phyloP scores from a whole-genome alignment of 345 rosid genomes.

The Citrus glauca region DNA sequence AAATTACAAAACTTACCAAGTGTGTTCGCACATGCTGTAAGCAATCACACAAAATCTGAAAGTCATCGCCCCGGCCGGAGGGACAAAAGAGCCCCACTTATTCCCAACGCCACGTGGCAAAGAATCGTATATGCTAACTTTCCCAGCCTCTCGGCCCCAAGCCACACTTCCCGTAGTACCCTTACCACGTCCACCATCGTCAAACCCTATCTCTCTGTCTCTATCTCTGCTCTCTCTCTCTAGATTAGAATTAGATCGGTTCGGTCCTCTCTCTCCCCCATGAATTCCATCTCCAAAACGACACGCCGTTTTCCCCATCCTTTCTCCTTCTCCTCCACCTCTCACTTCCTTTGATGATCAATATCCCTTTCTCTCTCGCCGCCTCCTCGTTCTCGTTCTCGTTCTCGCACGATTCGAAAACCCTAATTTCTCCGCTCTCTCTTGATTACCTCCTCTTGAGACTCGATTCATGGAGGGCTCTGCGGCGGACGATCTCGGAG shows the following conservation, averaged over 20 bases:
- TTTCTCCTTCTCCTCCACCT: background rate
- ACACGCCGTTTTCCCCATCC: background rate
- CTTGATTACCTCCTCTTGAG: background rate
- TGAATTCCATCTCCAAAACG: conserved; percentile 12
- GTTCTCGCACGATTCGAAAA: background rate
- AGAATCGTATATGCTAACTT: background rate
- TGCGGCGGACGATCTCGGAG: conserved; percentile 64
- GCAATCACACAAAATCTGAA: too few relatives aligned
- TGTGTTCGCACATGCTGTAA: too few relatives aligned
- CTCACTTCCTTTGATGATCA: conserved; percentile 11
- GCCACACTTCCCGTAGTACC: background rate
- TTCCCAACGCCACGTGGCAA: background rate
- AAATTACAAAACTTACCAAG: too few relatives aligned
- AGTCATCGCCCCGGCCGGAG: too few relatives aligned
- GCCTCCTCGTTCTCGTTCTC: background rate
- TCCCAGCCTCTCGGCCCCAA: background rate
- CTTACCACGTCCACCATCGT: background rate
- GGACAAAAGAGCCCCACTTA: background rate
- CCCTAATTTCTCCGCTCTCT: conserved; percentile 7
- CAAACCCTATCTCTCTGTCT: conserved; percentile 22
- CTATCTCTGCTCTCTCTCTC: background rate
- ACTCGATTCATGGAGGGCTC: conserved; percentile 53
- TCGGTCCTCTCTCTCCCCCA: conserved; percentile 1
- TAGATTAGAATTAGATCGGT: background rate
- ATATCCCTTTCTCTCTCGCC: background rate